Evolutionary conservation across 768 basidiomycete species (phyloP), one percentile per base, ranked within the genome.

Genomic region (Russula dissimulans): DNA sequence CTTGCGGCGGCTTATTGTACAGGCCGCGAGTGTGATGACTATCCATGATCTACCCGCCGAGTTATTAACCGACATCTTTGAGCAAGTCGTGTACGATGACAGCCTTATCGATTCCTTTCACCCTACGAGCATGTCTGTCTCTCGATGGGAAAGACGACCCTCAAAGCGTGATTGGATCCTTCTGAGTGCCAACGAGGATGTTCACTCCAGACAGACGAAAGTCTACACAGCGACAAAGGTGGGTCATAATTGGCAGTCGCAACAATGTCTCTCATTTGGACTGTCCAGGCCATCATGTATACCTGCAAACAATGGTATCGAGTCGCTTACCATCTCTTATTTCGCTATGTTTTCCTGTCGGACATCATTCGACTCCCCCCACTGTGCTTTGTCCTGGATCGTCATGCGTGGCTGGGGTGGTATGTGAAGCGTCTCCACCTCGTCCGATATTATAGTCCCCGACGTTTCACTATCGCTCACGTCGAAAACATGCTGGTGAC

Each of bases 361-460:
- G 75, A 82, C 45, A 83, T 85, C 6, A 67, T 73, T 14, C 81
- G 82, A 54, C 71, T 90, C 4, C 72, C 79, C 26, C 71, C 74
- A 0, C 74, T 88, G 8, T 80, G 79, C 64, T 59, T 67, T n/a
- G 74, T 79, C 46, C 74, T 89, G 18, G 78, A 82, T 65, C 72
- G 76, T 9, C 76, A 79, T 6, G 70, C 77, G 0, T 78, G 81
- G 0, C 71, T 85, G 1, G 87, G 87, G 5, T 86, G 85, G 84
- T 87, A 84, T 81, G 80, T 85, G 0, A 78, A 78, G 38, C 77
- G 87, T n/a, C 73, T 91, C n/a, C 87, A 91, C 56, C 73, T 89
- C 32, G 77, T 79, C 2, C 79, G 81, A 9, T 81, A 79, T 69
- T 75, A 76, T 57, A 68, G 70, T 7, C 73, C 72, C 6, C 75